Base-by-base conservation (phyloP, 1,284 basidiomycete genomes). In the Clitocybe nebularis region DNA sequence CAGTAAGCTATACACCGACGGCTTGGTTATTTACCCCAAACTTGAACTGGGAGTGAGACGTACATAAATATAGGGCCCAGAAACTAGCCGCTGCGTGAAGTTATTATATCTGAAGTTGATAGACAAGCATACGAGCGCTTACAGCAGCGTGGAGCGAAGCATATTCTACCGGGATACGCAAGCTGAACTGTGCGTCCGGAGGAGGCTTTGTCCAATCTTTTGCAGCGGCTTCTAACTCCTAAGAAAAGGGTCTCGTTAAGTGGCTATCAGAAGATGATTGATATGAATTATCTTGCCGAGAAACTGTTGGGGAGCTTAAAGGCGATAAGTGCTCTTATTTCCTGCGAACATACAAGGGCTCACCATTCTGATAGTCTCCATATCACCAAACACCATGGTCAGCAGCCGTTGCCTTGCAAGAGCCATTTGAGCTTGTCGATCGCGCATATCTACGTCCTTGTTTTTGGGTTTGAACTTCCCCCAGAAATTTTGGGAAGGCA, bases 151-250 rank as follows among this genome's bases (percentile, higher is more conserved):
- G 81, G 25, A 88, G 71, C 17, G 87, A 87, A 2, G 84, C 86
- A 63, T 74, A 88, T 62, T 90, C 86, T n/a, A 85, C 81, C 2
- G 87, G 87, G 0, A 89, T 77, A 29, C 87, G 80, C 39, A 90
- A 64, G 50, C 71, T 72, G 66, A 89, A 86, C 30, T 73, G 60
- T 26, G 77, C 81, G 58, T 84, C 84, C 42, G 85, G 84, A 11
- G 86, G 84, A 19, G 86, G 86, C 56, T 85, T 88, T 34, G 81
- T 79, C 87, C 87, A 90, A 45, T 88, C 84, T 56, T 82, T 71
- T n/a, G 85, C 87, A 32, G 83, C 69, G 19, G 70, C 74, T 51
- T 86, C 84, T 20, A 89, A 75, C 63, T 89, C 86, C 88, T 90
- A 51, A 17, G 6, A 35, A 32, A 39, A n/a, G n/a, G n/a, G n/a